Conservation (phyloP, 2,329 filamentous ascomycete genomes). For the Arthrinium puccinioides region DNA sequence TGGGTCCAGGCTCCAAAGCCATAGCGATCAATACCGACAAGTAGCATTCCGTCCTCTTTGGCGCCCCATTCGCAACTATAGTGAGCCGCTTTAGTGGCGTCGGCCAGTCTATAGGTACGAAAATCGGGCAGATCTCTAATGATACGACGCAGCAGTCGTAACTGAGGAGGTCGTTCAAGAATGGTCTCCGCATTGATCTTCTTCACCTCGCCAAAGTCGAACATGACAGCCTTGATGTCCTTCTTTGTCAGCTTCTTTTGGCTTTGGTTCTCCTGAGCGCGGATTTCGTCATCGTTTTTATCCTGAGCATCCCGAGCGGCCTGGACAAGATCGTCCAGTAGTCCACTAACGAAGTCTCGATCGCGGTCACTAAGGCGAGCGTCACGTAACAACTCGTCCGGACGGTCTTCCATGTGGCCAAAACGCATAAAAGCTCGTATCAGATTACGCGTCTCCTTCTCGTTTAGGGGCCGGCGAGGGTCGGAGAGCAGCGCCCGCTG, state of each 20-base stretch:
- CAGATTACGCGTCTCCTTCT: constrained; percentile 89
- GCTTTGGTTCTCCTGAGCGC: constrained; percentile 73
- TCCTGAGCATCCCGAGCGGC: constrained; percentile 53
- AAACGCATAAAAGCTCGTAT: constrained; percentile 87
- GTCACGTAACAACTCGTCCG: constrained; percentile 80
- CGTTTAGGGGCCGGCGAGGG: constrained; percentile 80
- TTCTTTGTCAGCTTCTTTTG: constrained; percentile 89
- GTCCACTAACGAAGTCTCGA: constrained; percentile 65
- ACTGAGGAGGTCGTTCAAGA: constrained; percentile 81
- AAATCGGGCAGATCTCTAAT: constrained; percentile 62
- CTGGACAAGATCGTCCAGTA: constrained; percentile 67
- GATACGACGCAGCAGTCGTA: constrained; percentile 74
- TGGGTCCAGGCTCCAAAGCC: constrained; percentile 94
- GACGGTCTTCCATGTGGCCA: constrained; percentile 81
- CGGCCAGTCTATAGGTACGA: constrained; percentile 75
- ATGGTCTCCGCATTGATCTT: constrained; percentile 95
- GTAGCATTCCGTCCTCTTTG: constrained; percentile 93
- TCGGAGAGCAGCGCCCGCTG: constrained; percentile 69
- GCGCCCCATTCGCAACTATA: constrained; percentile 91
- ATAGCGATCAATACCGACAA: constrained; percentile 85
- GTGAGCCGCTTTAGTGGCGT: constrained; percentile 85
- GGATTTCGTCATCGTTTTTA: constrained; percentile 62
- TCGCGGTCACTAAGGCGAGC: constrained; percentile 81
- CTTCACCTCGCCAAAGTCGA: constrained; percentile 89
- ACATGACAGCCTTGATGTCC: constrained; percentile 92